Evolutionary conservation across 257 asterid genomes (phyloP), one percentile per base, ranked within the genome.

Genomic region (Gardenia jasminoides): DNA sequence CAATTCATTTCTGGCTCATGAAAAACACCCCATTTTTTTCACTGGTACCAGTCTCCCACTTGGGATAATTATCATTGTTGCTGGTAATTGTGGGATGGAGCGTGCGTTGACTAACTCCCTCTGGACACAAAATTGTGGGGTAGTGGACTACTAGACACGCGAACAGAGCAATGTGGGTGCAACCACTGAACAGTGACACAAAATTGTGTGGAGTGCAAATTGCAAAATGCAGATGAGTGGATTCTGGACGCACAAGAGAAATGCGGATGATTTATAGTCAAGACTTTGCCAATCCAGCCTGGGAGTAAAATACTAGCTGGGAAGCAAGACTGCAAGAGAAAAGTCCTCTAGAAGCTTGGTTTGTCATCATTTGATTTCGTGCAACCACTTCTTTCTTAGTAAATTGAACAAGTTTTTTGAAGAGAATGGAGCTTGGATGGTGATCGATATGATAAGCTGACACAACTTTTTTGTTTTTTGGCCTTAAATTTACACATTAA

Each of bases 41-140:
- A 48, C 19, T 12, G 19, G 19, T 11, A 11, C 19, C 61, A 7
- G 30, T 22, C 28, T n/a, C n/a, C n/a, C n/a, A n/a, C 33, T 75
- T 26, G 28, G 28, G 79, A 76, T 62, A 76, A 76, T 76, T 76
- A 72, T 76, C 79, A 48, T 72, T 76, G 52, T 3, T 65, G 0
- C 16, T 13, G 28, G 24, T 6, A 11, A 1, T 7, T 56, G 28
- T 20, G 28, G 28, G 41, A 56, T 22, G 12, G 28, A 20, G 12
- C 64, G 20, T 22, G 26, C 56, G 28, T 5, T 2, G 1, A 1
- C n/a, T 59, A 28, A n/a, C n/a, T 20, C 65, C 26, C 6, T 52
- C 3, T 52, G 1, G 58, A 52, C 22, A 13, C 6, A 16, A 5
- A 13, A 1, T n/a, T 19, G 24, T 54, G 17, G 12, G 41, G 41